Conservation (phyloP, 1,284 basidiomycete species). For the Pholiota adiposa region DNA sequence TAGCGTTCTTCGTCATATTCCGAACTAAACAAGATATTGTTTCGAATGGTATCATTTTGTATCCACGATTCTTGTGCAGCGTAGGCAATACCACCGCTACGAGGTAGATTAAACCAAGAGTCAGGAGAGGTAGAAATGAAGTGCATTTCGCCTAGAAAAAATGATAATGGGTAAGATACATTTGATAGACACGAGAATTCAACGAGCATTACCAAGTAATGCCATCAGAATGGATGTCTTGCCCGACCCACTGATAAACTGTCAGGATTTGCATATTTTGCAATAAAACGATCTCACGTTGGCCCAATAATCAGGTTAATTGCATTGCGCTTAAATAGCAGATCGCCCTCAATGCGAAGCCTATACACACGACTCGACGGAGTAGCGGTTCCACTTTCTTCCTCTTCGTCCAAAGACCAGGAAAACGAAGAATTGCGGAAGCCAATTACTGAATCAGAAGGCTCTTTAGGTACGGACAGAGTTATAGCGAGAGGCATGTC, state of each 20-base stretch:
- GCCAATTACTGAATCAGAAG: slow-evolving; percentile 11
- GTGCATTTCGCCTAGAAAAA: slow-evolving; percentile 58
- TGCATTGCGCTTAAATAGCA: slow-evolving; percentile 57
- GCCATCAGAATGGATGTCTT: slow-evolving; percentile 23
- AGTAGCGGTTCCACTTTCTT: slow-evolving; percentile 27
- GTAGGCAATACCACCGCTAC: slow-evolving; percentile 69
- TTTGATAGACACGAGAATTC: background rate
- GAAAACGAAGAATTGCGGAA: slow-evolving; percentile 39
- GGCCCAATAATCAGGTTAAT: slow-evolving; percentile 70
- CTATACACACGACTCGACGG: slow-evolving; percentile 45
- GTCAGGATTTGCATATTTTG: background rate
- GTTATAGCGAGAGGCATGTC: background rate
- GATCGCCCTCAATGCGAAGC: slow-evolving; percentile 50
- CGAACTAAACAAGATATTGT: slow-evolving; percentile 60
- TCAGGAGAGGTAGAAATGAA: slow-evolving; percentile 52
- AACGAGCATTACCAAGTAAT: slow-evolving; percentile 8
- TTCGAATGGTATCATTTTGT: slow-evolving; percentile 46
- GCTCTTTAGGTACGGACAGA: background rate
- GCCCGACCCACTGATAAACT: slow-evolving; percentile 14
- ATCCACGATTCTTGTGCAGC: slow-evolving; percentile 83
- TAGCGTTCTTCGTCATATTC: slow-evolving; percentile 55
- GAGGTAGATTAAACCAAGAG: slow-evolving; percentile 70
- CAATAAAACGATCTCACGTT: slow-evolving; percentile 45
- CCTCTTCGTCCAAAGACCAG: slow-evolving; percentile 41
- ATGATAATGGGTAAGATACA: slow-evolving; percentile 44